Percentiles rank a stretch among this genome's conserved stretches.
Evolutionary conservation across 176 grass and related monocot genomes (phyloP).

Genomic region (Puccinellia tenuiflora): DNA sequence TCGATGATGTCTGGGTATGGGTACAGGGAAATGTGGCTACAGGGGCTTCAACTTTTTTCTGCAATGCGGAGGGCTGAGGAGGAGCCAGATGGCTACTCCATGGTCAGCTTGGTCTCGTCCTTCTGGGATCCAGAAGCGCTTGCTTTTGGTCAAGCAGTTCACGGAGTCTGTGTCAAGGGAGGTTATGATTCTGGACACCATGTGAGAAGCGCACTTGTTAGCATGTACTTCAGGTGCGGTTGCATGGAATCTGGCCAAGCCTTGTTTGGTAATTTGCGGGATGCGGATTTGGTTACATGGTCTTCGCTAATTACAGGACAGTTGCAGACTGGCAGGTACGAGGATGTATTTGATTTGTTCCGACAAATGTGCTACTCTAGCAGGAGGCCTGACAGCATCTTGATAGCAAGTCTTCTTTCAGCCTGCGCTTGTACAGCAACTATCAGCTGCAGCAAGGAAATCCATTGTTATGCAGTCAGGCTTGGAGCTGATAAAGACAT

Average conservation of each 20-base stretch:
- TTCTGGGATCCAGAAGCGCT: slow-evolving; percentile 34
- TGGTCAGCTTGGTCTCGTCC: slow-evolving; percentile 51
- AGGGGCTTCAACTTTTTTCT: slow-evolving; percentile 44
- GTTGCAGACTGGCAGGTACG: slow-evolving; percentile 12
- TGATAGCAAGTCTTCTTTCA: slow-evolving; percentile 50
- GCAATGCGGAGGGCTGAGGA: slow-evolving; percentile 29
- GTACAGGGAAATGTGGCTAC: slow-evolving; percentile 38
- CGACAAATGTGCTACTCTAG: slow-evolving; percentile 38
- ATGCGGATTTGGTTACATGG: slow-evolving; percentile 59
- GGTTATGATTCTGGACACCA: slow-evolving; percentile 48
- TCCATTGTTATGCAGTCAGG: slow-evolving; percentile 48
- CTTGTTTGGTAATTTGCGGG: slow-evolving; percentile 31
- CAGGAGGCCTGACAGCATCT: slow-evolving; percentile 39
- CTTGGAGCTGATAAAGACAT: slow-evolving; percentile 18
- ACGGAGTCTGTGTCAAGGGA: slow-evolving; percentile 54
- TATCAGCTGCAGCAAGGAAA: slow-evolving; percentile 39
- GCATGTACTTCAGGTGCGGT: slow-evolving; percentile 52
- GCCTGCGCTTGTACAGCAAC: slow-evolving; percentile 39
- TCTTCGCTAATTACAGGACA: slow-evolving; percentile 60
- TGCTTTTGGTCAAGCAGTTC: slow-evolving; percentile 31
- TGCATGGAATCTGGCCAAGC: slow-evolving; percentile 27
- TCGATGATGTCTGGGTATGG: slow-evolving; percentile 57
- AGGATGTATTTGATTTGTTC: slow-evolving; percentile 44
- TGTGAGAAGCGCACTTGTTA: slow-evolving; percentile 54
- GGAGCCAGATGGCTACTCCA: slow-evolving; percentile 46